A percentile compares a stretch with the other conserved stretches of the same genome.
Conservation (phyloP, 768 basidiomycete species). For the Suillus cothurnatus region DNA sequence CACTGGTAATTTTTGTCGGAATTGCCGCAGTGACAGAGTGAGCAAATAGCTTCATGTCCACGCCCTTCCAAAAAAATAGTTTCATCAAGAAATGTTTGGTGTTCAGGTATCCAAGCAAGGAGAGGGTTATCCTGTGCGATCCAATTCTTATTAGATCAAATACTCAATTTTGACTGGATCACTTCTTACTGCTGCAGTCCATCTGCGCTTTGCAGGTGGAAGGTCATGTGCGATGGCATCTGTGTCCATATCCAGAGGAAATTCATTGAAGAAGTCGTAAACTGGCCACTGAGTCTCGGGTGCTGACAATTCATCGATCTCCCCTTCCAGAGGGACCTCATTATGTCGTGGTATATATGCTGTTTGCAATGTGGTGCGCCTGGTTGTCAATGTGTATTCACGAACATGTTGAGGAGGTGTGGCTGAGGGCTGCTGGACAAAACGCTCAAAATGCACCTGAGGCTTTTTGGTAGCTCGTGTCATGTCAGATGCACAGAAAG, state of each 20-base stretch:
- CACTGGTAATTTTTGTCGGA: conserved; percentile 2
- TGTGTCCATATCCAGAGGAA: background rate
- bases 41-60: background rate
- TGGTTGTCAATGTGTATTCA: background rate
- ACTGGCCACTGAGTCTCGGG: background rate
- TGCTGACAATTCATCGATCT: background rate
- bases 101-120: background rate
- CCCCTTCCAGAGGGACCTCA: background rate
- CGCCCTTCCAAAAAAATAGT: conserved; percentile 9
- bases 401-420: background rate
- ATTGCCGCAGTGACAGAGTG: conserved; percentile 5
- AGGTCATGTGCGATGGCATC: background rate
- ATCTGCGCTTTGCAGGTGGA: background rate
- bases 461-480: background rate
- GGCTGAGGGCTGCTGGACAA: background rate
- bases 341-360: background rate
- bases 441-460: background rate
- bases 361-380: background rate
- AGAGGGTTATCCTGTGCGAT: background rate
- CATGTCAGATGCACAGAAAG: background rate
- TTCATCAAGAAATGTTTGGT: conserved; percentile 8
- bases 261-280: background rate
- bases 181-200: background rate
- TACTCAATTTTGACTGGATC: background rate
- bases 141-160: background rate